Evolutionary conservation across 169 alveolate species (phyloP), one percentile per base, ranked within the genome.

Genomic region (Babesia bovis): DNA sequence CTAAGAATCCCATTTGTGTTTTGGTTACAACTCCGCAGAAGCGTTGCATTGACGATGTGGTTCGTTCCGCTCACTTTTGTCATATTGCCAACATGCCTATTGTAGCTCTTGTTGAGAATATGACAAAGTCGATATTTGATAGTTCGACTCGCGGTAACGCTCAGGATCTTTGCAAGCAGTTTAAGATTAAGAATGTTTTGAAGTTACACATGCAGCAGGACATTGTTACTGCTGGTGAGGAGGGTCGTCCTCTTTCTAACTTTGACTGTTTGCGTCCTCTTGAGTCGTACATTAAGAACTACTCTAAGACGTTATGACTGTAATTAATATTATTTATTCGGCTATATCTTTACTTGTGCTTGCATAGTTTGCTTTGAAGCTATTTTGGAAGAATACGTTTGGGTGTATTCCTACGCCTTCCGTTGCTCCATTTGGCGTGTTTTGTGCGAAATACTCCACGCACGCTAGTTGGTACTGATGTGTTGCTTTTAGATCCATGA

Each of bases 21-120:
- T 90, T 95, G 9, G 96, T 95, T 23, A 94, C 97, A 0, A 95
- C 96, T 19, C 93, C 92, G 25, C 93, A 79, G 36, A 59, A 52
- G 23, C 41, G 87, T 32, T 70, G 85, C 40, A 61, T 81, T 9
- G 87, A 85, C 74, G 91, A 84, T 57, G 90, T 66, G 38, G 53
- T 66, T 36, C 60, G 90, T 17, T 69, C 71, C 28, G 88, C 89
- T 4, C 76, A 72, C 67, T 84, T 89, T 51, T 89, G 91, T 81
- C 85, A 85, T 45, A 95, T 94, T 69, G 96, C 97, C 21, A 91
- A 87, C 36, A 70, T 95, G 41, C 90, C 85, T 7, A 93, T 98
- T 12, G 49, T 95, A n/a, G 99, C 99, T 9, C 96, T 98, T 28
- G 94, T 97, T 25, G 99, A 98, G 82, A 98, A 98, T 89, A 98